Percentiles rank a stretch among this genome's conserved stretches.
These are phyloP conservation scores for Mycena olivaceomarginata DNA, from an alignment of 768 basidiomycete genomes.

Conservation along the genomic window DNA sequence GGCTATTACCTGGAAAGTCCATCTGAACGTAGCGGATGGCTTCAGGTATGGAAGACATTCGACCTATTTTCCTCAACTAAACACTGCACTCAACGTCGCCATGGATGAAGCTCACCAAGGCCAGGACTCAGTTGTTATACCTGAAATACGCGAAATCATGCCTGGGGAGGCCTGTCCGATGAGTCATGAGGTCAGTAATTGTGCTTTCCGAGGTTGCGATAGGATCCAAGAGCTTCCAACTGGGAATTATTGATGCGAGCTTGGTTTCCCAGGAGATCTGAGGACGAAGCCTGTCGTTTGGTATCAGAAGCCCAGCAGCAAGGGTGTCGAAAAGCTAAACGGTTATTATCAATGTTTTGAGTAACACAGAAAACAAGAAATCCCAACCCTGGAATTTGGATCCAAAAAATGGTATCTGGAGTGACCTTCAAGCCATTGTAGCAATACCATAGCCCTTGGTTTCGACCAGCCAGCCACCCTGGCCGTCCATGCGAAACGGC, in stretches of 20 bases:
- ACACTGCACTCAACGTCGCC: too few relatives aligned
- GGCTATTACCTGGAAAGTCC: too few relatives aligned
- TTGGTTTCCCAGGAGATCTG: slow-evolving; percentile 48
- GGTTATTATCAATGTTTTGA: neutral
- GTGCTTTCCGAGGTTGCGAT: slow-evolving; percentile 40
- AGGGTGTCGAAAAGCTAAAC: neutral
- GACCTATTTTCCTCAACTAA: too few relatives aligned
- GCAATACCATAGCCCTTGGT: slow-evolving; percentile 44
- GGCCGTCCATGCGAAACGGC: slow-evolving; percentile 26
- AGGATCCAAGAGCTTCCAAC: slow-evolving; percentile 48
- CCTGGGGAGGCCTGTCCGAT: too few relatives aligned
- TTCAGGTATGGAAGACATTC: too few relatives aligned
- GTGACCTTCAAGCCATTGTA: slow-evolving; percentile 3
- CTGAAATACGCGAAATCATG: too few relatives aligned
- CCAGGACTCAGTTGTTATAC: too few relatives aligned
- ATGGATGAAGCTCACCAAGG: too few relatives aligned
- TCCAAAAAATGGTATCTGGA: slow-evolving; percentile 11
- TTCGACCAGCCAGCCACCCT: slow-evolving; percentile 41
- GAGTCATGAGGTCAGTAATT: slow-evolving; percentile 6
- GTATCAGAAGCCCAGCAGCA: neutral
- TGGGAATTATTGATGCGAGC: slow-evolving; percentile 46
- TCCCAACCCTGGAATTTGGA: slow-evolving; percentile 44
- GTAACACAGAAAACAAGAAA: neutral
- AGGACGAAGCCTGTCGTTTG: slow-evolving; percentile 25
- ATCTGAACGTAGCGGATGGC: too few relatives aligned